phyloP scores from a whole-genome alignment of 2,329 filamentous ascomycete genomes.

The Aspergillus cejpii region DNA sequence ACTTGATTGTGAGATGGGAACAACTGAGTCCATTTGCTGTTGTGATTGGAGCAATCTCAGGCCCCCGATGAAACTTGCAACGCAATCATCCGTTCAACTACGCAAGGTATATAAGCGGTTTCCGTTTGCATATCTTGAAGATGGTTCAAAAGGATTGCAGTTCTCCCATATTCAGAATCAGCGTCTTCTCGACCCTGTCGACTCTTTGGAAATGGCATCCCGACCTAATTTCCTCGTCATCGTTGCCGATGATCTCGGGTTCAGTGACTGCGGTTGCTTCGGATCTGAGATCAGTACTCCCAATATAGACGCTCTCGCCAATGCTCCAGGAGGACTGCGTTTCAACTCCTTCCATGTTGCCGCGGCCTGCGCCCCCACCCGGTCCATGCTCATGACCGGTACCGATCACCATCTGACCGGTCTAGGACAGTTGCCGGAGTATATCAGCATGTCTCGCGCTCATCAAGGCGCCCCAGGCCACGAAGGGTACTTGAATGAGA shows the following conservation, averaged over 20 bases:
- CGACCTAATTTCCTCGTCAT: slow-evolving; percentile 26
- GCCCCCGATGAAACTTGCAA: neutral
- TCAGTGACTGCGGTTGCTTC: slow-evolving; percentile 50
- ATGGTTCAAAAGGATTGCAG: neutral
- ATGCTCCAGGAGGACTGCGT: slow-evolving; percentile 40
- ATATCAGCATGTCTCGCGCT: slow-evolving; percentile 15
- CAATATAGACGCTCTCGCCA: slow-evolving; percentile 46
- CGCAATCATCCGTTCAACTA: neutral
- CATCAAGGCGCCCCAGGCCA: slow-evolving; percentile 27
- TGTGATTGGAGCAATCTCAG: neutral
- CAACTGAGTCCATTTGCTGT: neutral
- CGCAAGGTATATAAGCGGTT: neutral
- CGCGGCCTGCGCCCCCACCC: slow-evolving; percentile 48
- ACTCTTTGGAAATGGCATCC: neutral
- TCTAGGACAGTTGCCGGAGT: slow-evolving; percentile 28
- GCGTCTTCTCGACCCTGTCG: neutral
- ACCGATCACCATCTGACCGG: slow-evolving; percentile 32
- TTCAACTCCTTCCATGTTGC: slow-evolving; percentile 56
- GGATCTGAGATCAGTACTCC: slow-evolving; percentile 52
- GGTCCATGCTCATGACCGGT: slow-evolving; percentile 33
- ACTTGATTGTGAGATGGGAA: neutral
- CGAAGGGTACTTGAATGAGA: slow-evolving; percentile 33
- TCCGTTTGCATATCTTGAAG: neutral
- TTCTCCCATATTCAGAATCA: neutral
- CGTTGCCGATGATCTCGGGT: slow-evolving; percentile 43